Conservation (phyloP, 129 eudicot species). For the carrot (Daucus carota) region DNA sequence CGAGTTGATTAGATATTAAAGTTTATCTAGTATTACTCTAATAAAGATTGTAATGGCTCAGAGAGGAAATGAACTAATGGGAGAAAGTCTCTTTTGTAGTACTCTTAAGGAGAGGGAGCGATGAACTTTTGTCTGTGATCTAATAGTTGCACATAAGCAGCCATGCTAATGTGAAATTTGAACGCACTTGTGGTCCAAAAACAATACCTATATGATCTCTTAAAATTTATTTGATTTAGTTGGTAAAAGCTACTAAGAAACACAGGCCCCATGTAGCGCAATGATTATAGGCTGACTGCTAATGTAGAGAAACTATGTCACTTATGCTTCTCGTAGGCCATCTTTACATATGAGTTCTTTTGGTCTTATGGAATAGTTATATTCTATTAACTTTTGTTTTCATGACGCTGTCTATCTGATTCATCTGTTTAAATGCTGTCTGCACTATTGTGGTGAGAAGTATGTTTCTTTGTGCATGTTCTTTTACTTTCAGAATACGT, state of each 20-base stretch:
- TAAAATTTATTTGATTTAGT: neutral
- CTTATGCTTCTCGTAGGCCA: conserved; percentile 10
- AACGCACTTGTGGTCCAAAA: neutral
- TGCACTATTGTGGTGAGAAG: neutral
- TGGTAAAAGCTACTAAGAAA: neutral
- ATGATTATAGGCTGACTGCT: conserved; percentile 7
- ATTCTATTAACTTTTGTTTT: conserved; percentile 30
- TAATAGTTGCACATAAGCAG: neutral
- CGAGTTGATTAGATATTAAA: neutral
- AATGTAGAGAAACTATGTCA: conserved; percentile 18
- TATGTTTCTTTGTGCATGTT: neutral
- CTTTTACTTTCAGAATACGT: neutral
- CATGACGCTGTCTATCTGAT: conserved; percentile 5
- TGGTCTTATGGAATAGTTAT: conserved; percentile 22
- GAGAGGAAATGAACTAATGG: neutral
- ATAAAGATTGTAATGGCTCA: neutral
- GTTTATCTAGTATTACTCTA: neutral
- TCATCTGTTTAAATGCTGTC: neutral
- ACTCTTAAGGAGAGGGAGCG: neutral
- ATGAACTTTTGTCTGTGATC: neutral
- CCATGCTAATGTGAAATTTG: neutral
- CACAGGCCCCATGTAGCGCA: neutral
- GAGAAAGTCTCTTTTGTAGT: neutral
- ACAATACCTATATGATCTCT: neutral
- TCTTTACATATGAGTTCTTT: conserved; percentile 15